phyloP scores from a whole-genome alignment of 331 rosid genomes.

The Prunus yedoensis region DNA sequence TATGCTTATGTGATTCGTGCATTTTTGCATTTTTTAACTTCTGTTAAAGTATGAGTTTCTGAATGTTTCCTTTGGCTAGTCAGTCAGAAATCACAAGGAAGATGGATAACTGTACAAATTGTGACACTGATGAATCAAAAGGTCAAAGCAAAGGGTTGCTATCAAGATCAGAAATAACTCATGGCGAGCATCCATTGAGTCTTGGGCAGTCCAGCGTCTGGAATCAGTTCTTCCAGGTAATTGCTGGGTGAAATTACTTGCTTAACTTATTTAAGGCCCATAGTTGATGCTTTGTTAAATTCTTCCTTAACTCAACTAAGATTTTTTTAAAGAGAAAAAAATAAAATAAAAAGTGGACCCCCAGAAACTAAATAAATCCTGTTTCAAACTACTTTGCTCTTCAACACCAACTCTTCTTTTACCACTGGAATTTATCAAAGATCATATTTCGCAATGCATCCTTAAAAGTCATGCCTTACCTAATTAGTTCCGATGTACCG shows the following conservation, averaged over 20 bases:
- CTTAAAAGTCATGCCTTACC: neutral
- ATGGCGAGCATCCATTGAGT: conserved; percentile 96
- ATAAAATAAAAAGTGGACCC: neutral
- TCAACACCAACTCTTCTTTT: neutral
- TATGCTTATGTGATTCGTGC: neutral
- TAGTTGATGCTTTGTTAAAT: neutral
- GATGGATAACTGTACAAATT: conserved; percentile 52
- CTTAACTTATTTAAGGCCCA: neutral
- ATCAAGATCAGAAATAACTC: conserved; percentile 86
- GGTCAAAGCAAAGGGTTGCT: conserved; percentile 58
- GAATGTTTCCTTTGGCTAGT: conserved; percentile 76
- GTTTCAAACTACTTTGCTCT: neutral
- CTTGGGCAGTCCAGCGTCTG: conserved; percentile 94
- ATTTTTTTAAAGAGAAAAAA: too few relatives aligned
- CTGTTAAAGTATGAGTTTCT: conserved; percentile 56
- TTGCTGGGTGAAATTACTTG: neutral
- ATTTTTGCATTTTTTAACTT: neutral
- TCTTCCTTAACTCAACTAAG: neutral
- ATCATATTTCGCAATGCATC: neutral
- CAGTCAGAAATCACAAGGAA: conserved; percentile 91
- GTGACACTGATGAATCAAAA: conserved; percentile 57
- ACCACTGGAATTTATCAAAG: neutral
- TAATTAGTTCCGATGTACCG: neutral
- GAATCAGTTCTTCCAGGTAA: conserved; percentile 98
- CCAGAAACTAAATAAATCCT: neutral